phyloP scores from a whole-genome alignment of 2,329 filamentous ascomycete genomes.

The Ophiostoma angusticollis region DNA sequence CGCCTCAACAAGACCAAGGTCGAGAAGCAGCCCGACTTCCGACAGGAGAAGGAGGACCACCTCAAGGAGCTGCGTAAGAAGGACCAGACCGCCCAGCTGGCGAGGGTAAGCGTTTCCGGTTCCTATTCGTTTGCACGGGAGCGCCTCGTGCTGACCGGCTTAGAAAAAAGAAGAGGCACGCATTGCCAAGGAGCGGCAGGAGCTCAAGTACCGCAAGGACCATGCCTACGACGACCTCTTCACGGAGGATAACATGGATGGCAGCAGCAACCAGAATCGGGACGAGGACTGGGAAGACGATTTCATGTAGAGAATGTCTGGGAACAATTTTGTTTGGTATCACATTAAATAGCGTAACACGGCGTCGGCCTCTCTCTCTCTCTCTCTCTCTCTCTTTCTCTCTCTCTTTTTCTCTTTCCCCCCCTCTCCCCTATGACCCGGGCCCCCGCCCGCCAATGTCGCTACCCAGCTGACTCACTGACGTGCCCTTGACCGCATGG shows the following conservation, averaged over 20 bases:
- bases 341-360: background rate
- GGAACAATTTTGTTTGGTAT: no score
- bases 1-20: constrained; percentile 94
- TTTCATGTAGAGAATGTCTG: constrained; percentile 57
- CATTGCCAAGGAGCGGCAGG: constrained; percentile 65
- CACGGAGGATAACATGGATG: constrained; percentile 64
- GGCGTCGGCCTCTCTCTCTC: background rate
- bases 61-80: constrained; percentile 57
- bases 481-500: constrained; percentile 55
- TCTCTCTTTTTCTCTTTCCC: background rate
- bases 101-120: constrained; percentile 37
- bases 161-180: constrained; percentile 69
- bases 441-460: constrained; percentile 35
- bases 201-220: constrained; percentile 91
- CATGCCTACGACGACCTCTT: constrained; percentile 94
- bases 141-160: background rate
- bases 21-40: constrained; percentile 75
- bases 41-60: constrained; percentile 67
- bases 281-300: constrained; percentile 71
- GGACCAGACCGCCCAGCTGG: constrained; percentile 51
- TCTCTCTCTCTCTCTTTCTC: background rate
- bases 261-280: constrained; percentile 75
- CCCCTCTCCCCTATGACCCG: constrained; percentile 15
- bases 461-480: constrained; percentile 41
- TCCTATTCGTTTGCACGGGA: background rate